Conservation (phyloP, 1,139 yeast genomes). For the Kurtzmaniella natalensis region DNA sequence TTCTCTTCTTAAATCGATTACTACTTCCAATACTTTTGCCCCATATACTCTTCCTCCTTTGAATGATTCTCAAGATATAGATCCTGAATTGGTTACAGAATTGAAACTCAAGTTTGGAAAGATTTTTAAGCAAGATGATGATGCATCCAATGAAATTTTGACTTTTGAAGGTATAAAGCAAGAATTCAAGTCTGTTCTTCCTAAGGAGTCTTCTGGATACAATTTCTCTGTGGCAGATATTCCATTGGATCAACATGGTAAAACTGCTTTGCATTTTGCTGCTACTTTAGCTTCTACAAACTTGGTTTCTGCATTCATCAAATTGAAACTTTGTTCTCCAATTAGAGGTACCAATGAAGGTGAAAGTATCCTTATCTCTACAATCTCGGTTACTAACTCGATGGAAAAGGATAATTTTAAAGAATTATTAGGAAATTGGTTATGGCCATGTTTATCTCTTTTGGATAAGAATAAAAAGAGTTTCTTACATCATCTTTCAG, state of each 20-base stretch:
- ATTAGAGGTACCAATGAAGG: constrained; percentile 40
- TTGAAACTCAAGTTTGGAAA: constrained; percentile 47
- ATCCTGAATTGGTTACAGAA: constrained; percentile 40
- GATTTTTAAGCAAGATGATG: constrained; percentile 42
- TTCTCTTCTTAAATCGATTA: constrained; percentile 9
- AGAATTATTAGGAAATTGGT: constrained; percentile 29
- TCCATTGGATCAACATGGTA: constrained; percentile 39
- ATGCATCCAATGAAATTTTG: constrained; percentile 20
- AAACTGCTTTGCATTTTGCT: constrained; percentile 46
- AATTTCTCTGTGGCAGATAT: constrained; percentile 26
- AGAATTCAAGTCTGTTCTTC: constrained; percentile 18
- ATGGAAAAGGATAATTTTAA: constrained; percentile 43
- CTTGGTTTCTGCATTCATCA: constrained; percentile 33
- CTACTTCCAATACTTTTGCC: constrained; percentile 30
- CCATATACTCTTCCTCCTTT: constrained; percentile 58
- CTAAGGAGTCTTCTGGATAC: not conserved
- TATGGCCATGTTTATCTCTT: constrained; percentile 37
- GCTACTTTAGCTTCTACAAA: constrained; percentile 38
- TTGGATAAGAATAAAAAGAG: constrained; percentile 31
- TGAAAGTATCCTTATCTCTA: constrained; percentile 38
- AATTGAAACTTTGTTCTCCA: constrained; percentile 35
- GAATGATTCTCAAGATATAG: constrained; percentile 23
- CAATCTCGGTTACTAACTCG: constrained; percentile 41
- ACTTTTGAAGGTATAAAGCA: constrained; percentile 31
- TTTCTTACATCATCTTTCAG: constrained; percentile 34